These are phyloP conservation scores for Pichia manshurica DNA, from an alignment of 805 yeast species.

Conservation along the genomic window DNA sequence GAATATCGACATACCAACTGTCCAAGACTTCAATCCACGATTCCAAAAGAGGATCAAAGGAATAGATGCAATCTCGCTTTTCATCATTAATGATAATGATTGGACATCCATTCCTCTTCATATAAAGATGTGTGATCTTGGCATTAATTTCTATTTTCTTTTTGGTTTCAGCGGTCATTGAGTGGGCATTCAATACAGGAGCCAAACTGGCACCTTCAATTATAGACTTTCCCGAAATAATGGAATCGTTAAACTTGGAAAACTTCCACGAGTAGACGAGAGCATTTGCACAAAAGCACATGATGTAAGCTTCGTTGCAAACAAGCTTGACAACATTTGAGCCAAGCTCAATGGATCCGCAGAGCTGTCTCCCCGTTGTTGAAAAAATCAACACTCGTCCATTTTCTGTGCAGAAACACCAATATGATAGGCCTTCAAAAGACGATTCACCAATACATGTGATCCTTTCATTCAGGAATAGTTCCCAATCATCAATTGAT, in stretches of 20 bases:
- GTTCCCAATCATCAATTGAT: constrained; percentile 32
- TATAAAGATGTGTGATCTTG: constrained; percentile 18
- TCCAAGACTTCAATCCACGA: constrained; percentile 48
- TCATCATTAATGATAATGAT: constrained; percentile 34
- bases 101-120: constrained; percentile 37
- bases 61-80: constrained; percentile 30
- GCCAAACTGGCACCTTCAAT: constrained; percentile 46
- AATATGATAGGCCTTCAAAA: constrained; percentile 42
- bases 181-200: constrained; percentile 40
- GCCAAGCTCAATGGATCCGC: constrained; percentile 51
- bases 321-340: constrained; percentile 36
- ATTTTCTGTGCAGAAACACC: constrained; percentile 52
- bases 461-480: constrained; percentile 37
- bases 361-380: constrained; percentile 39
- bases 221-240: constrained; percentile 25
- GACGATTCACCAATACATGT: constrained; percentile 30
- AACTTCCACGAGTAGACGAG: constrained; percentile 46
- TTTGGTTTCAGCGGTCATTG: constrained; percentile 14
- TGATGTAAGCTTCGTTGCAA: constrained; percentile 30
- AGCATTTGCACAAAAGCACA: constrained; percentile 47
- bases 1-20: constrained; percentile 22
- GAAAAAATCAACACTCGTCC: constrained; percentile 47
- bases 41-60: constrained; percentile 36
- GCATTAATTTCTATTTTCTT: constrained; percentile 18
- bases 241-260: constrained; percentile 2